Evolutionary conservation across 2,329 filamentous ascomycete species (phyloP), one percentile per base, ranked within the genome.

Genomic region (Graphilbum sp.): DNA sequence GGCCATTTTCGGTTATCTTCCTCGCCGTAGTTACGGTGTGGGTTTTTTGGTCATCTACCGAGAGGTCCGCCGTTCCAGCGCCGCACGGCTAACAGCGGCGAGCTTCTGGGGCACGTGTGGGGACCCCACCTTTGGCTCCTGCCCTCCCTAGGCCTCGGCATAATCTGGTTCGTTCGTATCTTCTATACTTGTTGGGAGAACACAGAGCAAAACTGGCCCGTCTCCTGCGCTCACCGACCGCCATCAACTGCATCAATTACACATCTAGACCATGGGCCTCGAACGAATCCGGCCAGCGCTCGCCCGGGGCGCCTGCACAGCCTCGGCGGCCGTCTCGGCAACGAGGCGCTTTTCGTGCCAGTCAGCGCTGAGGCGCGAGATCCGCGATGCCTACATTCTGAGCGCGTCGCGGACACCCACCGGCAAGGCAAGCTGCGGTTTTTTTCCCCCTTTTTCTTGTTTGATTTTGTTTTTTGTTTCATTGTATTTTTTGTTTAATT

Each of bases 331-430:
- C n/a, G n/a, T n/a, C 5, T 29, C 27, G 11, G 27, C 11, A 29
- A 29, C 54, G 37, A 63, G 67, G 37, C 55, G 54, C 37, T 71
- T 72, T 49, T 68, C 67, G 27, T 60, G 58, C 9, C 42, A 41
- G 36, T 27, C 43, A 11, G 37, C 39, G 13, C 39, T 43, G 10
- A 35, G 41, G 15, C 41, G 42, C 11, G 79, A 93, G 54, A 71
- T 94, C 38, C 78, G 82, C 52, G 86, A 95, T 57, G 88, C 83
- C 35, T 98, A 96, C 60, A 96, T 98, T 49, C 60, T 98, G 45
- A 87, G 85, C 53, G 90, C 82, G 11, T 73, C 87, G 15, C 72
- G 90, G 50, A 98, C 90, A 36, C 88, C 90, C 2, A 92, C 84
- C 16, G 82, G 77, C 47, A 92, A 90, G 66, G 87, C 90, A 57